Conservation (phyloP, 2,329 filamentous ascomycete genomes). For the Phyllosticta capitalensis region DNA sequence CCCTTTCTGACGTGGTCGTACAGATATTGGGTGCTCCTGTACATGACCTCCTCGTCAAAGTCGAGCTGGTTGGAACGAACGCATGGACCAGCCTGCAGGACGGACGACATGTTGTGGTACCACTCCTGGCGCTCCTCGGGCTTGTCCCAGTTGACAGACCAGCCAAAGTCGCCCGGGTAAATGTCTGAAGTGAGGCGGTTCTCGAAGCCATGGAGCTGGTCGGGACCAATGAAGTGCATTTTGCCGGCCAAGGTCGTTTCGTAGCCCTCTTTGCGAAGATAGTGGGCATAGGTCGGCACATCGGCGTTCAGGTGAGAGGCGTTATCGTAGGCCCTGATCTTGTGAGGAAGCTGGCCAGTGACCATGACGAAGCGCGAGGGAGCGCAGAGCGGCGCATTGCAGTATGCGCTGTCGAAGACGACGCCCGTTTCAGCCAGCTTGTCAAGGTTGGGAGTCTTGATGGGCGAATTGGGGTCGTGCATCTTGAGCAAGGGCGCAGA, state of each 20-base stretch:
- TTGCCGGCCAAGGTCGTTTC: conserved; percentile 87
- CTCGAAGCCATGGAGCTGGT: conserved; percentile 91
- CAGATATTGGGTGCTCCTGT: conserved; percentile 77
- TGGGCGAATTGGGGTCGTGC: conserved; percentile 79
- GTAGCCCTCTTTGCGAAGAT: conserved; percentile 74
- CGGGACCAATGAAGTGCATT: conserved; percentile 89
- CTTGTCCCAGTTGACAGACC: conserved; percentile 93
- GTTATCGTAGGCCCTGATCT: conserved; percentile 88
- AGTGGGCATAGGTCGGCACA: conserved; percentile 85
- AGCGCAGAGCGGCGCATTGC: conserved; percentile 84
- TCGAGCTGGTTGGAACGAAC: conserved; percentile 91
- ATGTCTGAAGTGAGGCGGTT: conserved; percentile 89
- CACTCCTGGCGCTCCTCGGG: conserved; percentile 77
- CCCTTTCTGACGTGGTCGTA: conserved; percentile 85
- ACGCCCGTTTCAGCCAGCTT: conserved; percentile 70
- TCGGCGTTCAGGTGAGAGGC: conserved; percentile 76
- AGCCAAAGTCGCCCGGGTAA: conserved; percentile 88
- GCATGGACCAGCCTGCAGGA: conserved; percentile 79
- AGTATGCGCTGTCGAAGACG: conserved; percentile 90
- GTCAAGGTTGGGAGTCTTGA: conserved; percentile 87
- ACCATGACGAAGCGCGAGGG: conserved; percentile 93
- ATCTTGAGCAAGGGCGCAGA: conserved; percentile 85
- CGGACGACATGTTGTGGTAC: conserved; percentile 90
- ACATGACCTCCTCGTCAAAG: conserved; percentile 95
- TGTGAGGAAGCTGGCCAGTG: conserved; percentile 80